phyloP scores from a whole-genome alignment of 805 yeast genomes.

The Sugiyamaella valdiviana region DNA sequence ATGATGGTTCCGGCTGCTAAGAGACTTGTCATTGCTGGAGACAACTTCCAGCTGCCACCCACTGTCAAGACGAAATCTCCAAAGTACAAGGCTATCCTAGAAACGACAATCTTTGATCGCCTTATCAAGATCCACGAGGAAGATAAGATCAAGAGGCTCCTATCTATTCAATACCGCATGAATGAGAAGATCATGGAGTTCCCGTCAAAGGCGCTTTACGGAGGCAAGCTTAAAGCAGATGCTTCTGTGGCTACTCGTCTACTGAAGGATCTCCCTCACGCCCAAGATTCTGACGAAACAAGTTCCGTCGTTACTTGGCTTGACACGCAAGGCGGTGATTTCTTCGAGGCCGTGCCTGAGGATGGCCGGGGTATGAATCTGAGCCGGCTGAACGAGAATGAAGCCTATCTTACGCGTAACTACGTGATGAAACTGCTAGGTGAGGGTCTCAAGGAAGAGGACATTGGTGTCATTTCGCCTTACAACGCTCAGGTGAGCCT shows the following conservation, averaged over 20 bases:
- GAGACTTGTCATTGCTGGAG: constrained; percentile 81
- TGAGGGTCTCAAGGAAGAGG: constrained; percentile 46
- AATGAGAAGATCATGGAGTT: constrained; percentile 69
- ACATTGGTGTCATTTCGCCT: constrained; percentile 85
- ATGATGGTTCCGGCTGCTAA: constrained; percentile 53
- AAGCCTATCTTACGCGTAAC: constrained; percentile 51
- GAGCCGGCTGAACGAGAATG: constrained; percentile 72
- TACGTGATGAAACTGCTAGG: constrained; percentile 50
- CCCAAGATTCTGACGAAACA: constrained; percentile 49
- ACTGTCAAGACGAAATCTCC: constrained; percentile 54
- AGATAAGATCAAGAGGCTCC: constrained; percentile 45
- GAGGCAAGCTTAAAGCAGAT: constrained; percentile 56
- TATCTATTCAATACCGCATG: constrained; percentile 86
- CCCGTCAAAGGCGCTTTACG: constrained; percentile 63
- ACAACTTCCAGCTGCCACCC: constrained; percentile 87
- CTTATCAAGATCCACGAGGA: constrained; percentile 44
- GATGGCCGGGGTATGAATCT: constrained; percentile 27
- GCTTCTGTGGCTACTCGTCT: constrained; percentile 46
- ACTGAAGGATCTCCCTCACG: constrained; percentile 50
- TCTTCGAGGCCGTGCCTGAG: constrained; percentile 44
- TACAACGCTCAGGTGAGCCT: constrained; percentile 79
- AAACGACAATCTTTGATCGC: constrained; percentile 75
- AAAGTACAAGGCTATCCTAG: constrained; percentile 42
- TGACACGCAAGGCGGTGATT: constrained; percentile 90
- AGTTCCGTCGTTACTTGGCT: constrained; percentile 63